These are phyloP conservation scores for Brassica juncea DNA, from an alignment of 345 rosid species.

Conservation along the genomic window DNA sequence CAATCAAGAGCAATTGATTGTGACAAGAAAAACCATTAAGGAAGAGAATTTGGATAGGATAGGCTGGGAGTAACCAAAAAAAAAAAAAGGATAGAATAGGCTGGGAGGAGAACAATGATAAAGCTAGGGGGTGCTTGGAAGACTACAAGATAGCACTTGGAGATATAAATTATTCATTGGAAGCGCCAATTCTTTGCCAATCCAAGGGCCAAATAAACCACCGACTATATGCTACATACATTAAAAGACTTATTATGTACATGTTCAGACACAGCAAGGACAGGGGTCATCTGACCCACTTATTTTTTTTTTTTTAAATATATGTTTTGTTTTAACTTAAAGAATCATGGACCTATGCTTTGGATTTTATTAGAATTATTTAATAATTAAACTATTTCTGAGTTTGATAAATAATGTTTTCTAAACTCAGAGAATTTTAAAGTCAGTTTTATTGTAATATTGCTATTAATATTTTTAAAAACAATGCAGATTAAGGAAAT, in stretches of 20 bases:
- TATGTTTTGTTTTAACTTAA: neutral
- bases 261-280: neutral
- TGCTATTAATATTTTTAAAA: no score
- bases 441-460: no score
- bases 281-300: neutral
- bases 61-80: neutral
- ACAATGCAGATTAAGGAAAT: no score
- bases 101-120: neutral
- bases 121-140: neutral
- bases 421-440: no score
- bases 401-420: no score
- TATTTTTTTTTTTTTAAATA: no score
- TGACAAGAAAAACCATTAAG: neutral
- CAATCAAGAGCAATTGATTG: slow-evolving; percentile 28
- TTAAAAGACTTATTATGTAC: neutral
- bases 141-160: neutral
- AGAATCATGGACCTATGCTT: neutral
- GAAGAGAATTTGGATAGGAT: neutral
- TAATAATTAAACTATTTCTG: no score
- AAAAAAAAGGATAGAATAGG: neutral
- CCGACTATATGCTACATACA: neutral
- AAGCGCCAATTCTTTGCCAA: neutral
- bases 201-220: neutral
- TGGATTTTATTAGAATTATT: neutral
- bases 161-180: neutral